A percentile compares a stretch with the other conserved stretches of the same genome.
Evolutionary conservation across 257 asterid species (phyloP).

Genomic region (Mitragyna speciosa): DNA sequence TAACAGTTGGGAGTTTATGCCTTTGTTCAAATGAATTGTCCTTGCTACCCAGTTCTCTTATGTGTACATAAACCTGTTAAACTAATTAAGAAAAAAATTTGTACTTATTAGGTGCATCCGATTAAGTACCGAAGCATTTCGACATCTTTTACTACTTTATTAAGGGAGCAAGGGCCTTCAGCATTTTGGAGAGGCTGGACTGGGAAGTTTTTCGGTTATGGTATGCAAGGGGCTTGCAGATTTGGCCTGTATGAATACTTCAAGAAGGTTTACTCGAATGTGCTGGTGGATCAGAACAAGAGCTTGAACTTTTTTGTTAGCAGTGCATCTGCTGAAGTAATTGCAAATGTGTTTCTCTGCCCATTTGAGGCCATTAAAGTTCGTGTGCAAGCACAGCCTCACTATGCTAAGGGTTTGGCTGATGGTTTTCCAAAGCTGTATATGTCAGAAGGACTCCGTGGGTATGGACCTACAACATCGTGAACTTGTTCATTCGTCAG

Average conservation of each 20-base stretch:
- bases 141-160: constrained; percentile 36
- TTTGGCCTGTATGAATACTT: constrained; percentile 51
- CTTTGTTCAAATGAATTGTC: neutral
- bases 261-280: constrained; percentile 35
- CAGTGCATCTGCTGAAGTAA: constrained; percentile 46
- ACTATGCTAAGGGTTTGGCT: constrained; percentile 40
- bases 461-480: constrained; percentile 30
- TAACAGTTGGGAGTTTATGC: neutral
- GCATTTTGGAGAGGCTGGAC: constrained; percentile 52
- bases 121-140: constrained; percentile 35
- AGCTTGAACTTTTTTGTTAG: constrained; percentile 37
- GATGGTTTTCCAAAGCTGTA: constrained; percentile 50
- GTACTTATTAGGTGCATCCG: constrained; percentile 37
- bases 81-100: neutral
- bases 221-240: constrained; percentile 54
- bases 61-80: neutral
- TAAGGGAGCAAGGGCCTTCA: constrained; percentile 46
- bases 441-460: constrained; percentile 39
- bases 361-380: constrained; percentile 54
- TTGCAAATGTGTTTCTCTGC: constrained; percentile 44
- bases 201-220: constrained; percentile 51
- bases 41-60: neutral
- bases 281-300: constrained; percentile 40
- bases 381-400: constrained; percentile 48
- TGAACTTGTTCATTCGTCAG: constrained; percentile 4